Base-by-base conservation (phyloP, 257 asterid genomes). In the Ehretia macrophylla region DNA sequence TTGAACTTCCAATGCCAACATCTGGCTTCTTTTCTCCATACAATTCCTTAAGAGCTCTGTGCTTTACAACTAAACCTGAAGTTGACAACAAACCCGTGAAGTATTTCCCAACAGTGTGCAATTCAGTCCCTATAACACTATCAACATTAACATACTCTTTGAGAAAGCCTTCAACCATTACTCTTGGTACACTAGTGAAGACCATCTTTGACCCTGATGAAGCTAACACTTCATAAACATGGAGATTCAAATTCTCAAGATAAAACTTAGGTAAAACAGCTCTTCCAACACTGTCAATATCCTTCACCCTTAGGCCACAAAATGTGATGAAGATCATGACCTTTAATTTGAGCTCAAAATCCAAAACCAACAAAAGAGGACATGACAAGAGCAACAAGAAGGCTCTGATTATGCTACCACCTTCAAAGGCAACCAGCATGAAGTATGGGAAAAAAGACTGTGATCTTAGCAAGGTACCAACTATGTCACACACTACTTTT, bases 381-480 rank as follows among this genome's bases (percentile, higher is more conserved):
- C 58, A 80, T 0, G 93, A 82, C 0, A 88, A 14, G 40, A 91
- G 88, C 20, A 91, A 79, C 13, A 88, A 50, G 0, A 91, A 66
- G 0, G 98, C 94, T 17, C 98, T 65, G 20, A 81, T 8, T 51
- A 88, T 72, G 82, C 95, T 59, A 21, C 98, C 98, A 44, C 88
- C 97, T 73, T 91, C 98, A 38, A 91, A 88, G 11, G 98, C 94
- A 22, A 91, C 88, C 0, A 91, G 80, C 98, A 91, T 91, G 85
- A 91, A 88, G 79, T 74, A 91, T 16, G 98, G 98, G 46, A 88
- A 91, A 66, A 88, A 85, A 0, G 95, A 84, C 5, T 42, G 62
- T 1, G 95, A 64, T 51, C 82, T 65, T 0, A 91, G 64, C 47
- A 88, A 46, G 59, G 79, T 71, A 4, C 80, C 75, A 49, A 81